Conservation (phyloP, 176 grass and related monocot genomes). For the Triticum monococcum region DNA sequence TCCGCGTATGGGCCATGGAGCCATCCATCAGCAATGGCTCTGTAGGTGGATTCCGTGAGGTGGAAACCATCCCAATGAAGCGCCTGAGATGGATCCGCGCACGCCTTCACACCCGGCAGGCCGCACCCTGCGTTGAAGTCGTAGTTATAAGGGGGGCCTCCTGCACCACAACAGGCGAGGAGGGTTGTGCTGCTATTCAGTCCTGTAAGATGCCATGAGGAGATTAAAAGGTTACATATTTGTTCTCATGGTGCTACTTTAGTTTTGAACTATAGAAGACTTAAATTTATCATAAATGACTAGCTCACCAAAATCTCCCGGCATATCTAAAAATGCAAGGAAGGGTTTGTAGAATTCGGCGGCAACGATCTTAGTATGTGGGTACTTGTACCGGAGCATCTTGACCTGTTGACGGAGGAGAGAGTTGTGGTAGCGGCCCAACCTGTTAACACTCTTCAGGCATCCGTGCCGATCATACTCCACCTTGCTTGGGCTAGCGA, state of each 20-base stretch:
- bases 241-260: too few relatives aligned
- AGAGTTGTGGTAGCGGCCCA: constrained; percentile 33
- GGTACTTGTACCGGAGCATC: constrained; percentile 12
- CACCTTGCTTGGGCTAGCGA: neutral
- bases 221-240: neutral
- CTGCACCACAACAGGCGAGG: neutral
- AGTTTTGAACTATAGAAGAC: neutral
- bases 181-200: neutral
- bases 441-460: constrained; percentile 21
- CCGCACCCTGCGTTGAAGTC: neutral
- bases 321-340: constrained; percentile 15
- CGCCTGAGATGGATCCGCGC: neutral
- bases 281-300: neutral
- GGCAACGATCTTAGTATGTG: neutral
- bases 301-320: constrained; percentile 20
- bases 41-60: neutral
- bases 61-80: neutral
- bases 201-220: neutral
- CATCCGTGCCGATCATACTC: constrained; percentile 41
- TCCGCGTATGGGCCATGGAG: constrained; percentile 35
- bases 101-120: neutral
- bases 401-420: neutral
- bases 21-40: constrained; percentile 13
- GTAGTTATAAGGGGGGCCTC: neutral
- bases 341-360: constrained; percentile 27